Percentiles rank a stretch among this genome's conserved stretches.
These are phyloP conservation scores for Butyriboletus regius DNA, from an alignment of 1,284 basidiomycete genomes.

Conservation along the genomic window DNA sequence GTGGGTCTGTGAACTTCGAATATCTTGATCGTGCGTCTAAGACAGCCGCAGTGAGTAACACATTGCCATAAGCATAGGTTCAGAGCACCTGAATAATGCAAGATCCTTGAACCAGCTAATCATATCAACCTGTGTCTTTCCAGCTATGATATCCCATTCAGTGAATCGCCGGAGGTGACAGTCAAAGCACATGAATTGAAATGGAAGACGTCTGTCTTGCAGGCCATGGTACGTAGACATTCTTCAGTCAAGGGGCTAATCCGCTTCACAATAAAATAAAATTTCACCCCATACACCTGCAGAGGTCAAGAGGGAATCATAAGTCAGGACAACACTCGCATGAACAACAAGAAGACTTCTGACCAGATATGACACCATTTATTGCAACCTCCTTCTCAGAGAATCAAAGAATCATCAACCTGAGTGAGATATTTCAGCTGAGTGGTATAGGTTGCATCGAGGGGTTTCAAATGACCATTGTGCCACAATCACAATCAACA, in stretches of 20 bases:
- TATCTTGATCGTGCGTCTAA: constrained; percentile 66
- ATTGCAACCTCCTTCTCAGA: constrained; percentile 62
- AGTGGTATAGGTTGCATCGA: not conserved
- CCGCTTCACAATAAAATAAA: not conserved
- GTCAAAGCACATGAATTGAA: constrained; percentile 59
- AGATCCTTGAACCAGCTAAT: constrained; percentile 58
- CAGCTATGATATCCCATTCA: constrained; percentile 61
- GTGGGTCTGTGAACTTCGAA: constrained; percentile 49
- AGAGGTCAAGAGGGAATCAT: not conserved
- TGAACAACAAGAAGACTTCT: constrained; percentile 15
- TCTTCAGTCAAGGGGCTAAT: not conserved
- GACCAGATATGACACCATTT: constrained; percentile 72
- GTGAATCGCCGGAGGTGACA: constrained; percentile 59
- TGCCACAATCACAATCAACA: constrained; percentile 58
- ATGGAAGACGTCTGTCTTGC: constrained; percentile 50
- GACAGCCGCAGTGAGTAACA: constrained; percentile 1
- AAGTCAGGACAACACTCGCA: constrained; percentile 3
- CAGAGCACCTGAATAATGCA: constrained; percentile 55
- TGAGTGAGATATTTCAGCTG: constrained; percentile 24
- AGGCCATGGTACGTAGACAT: constrained; percentile 53
- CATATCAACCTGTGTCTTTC: constrained; percentile 52
- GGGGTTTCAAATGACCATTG: constrained; percentile 37
- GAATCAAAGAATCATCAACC: constrained; percentile 48
- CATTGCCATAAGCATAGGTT: not conserved
- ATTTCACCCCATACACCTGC: constrained; percentile 70